Base-by-base conservation (phyloP, 176 grass and related monocot genomes). In the Bonia amplexicaulis region DNA sequence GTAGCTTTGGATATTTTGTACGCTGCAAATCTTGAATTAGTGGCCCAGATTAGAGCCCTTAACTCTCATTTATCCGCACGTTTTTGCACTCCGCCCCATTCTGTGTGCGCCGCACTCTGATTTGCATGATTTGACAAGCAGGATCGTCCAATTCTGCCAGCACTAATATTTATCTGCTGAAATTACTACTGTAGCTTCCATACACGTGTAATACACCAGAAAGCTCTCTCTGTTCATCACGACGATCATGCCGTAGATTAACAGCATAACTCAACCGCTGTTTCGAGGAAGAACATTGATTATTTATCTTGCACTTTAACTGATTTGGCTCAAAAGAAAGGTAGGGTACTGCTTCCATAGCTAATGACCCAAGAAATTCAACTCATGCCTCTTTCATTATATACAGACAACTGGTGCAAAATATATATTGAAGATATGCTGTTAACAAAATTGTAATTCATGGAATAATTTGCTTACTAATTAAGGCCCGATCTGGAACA, bases 41-140 rank as follows among this genome's bases (percentile, higher is more conserved):
- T 83, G 86, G 80, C 1, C 53, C 42, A 83, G n/a, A 71, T 88
- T 83, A 83, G 40, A 59, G 86, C 13, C 14, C 31, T 49, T 77
- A 55, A 17, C 25, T 69, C 71, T 2, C 40, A 26, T 69, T 69
- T 76, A 82, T 87, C 78, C 59, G 7, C 7, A 10, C 9, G 16
- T 25, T n/a, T 31, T n/a, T 45, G 52, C 49, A 57, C 19, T 31
- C 6, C 33, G 13, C 61, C 16, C 39, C n/a, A 59, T 35, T 57
- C 83, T 69, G 74, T 85, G 74, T 60, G 74, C 73, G 83, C 64
- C 49, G 64, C 63, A 37, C 74, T 3, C 74, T 19, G 74, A 5
- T 77, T 69, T 58, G 44, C 44, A 46, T 16, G 47, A 31, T 85
- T 69, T 69, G 83, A 85, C 73, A 26, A 7, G 12, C 40, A 69